Base-by-base conservation (phyloP, 1,139 yeast genomes). In the Eremothecium gossypii region DNA sequence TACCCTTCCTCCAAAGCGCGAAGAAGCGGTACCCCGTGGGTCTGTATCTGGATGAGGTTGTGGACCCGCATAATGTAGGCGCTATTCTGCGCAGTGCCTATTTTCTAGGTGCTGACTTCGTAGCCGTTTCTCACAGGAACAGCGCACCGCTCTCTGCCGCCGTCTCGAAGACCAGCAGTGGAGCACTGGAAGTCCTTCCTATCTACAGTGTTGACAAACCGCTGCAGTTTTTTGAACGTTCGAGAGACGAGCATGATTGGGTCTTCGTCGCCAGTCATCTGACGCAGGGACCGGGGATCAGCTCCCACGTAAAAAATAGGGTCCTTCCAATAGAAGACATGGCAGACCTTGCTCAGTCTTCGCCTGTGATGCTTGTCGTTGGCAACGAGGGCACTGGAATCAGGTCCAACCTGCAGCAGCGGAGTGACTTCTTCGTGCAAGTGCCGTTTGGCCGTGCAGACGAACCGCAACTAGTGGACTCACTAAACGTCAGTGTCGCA, bases 11-110 rank as follows among this genome's bases (percentile, higher is more conserved):
- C 27, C 39, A 52, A 12, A 44, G 53, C 33, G 49, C 56, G 4
- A 51, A 49, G 27, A 61, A 63, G 36, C 62, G 61, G 31, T 68
- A 66, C 52, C 95, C 96, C 0, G 55, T 87, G 12, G 96, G 91
- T 0, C 53, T 87, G 3, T 85, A 74, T 53, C 63, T 87, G 35
- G 96, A 87, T 61, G 89, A 84, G 47, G 72, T 89, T 41, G 79
- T 87, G 4, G 96, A 89, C 58, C 94, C 96, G 0, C 95, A 85
- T 58, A 89, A 89, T 57, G 69, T 85, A 53, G 97, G 97, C 2
- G 94, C 94, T 29, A 78, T 89, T 38, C 64, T 86, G 28, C 69
- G 97, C 55, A 75, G 89, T 1, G 93, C 95, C 0, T 83, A 78
- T 61, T 87, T 73, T 61, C 68, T 87, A 33, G 96, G 96, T 2